A percentile compares a stretch with the other conserved stretches of the same genome.
Conservation (phyloP, 345 rosid genomes). For the Populus nigra region DNA sequence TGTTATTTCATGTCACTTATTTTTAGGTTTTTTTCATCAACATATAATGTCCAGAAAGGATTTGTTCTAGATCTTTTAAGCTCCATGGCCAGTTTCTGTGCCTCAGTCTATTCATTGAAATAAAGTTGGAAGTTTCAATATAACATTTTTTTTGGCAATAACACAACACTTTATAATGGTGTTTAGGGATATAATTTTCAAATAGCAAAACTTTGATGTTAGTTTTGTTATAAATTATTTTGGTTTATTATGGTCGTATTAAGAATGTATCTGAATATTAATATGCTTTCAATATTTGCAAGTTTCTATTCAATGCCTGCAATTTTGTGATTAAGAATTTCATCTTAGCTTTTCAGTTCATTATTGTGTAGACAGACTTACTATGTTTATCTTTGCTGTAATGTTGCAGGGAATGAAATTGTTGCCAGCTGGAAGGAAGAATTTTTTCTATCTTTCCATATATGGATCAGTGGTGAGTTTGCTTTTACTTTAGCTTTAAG, state of each 20-base stretch:
- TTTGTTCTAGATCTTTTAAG: not conserved
- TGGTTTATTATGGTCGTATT: not conserved
- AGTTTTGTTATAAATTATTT: not conserved
- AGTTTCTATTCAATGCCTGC: not conserved
- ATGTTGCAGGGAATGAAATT: constrained; percentile 67
- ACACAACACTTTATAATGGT: not conserved
- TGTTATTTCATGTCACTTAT: not conserved
- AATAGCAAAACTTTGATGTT: not conserved
- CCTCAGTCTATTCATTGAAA: not conserved
- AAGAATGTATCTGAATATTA: not conserved
- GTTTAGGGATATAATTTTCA: not conserved
- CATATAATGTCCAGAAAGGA: not conserved
- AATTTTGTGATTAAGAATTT: not conserved
- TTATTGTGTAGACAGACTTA: not conserved
- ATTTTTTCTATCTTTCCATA: constrained; percentile 53
- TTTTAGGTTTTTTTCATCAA: not conserved
- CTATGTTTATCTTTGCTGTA: not conserved
- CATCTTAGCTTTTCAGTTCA: not conserved
- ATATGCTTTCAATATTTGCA: not conserved
- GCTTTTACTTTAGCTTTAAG: constrained; percentile 2
- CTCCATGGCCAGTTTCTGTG: not conserved
- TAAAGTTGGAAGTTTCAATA: not conserved
- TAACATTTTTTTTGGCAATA: not conserved
- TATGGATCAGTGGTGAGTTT: constrained; percentile 69
- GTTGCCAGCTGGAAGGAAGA: constrained; percentile 72